Evolutionary conservation across 176 grass and related monocot species (phyloP), one percentile per base, ranked within the genome.

Genomic region (Chloris gayana): DNA sequence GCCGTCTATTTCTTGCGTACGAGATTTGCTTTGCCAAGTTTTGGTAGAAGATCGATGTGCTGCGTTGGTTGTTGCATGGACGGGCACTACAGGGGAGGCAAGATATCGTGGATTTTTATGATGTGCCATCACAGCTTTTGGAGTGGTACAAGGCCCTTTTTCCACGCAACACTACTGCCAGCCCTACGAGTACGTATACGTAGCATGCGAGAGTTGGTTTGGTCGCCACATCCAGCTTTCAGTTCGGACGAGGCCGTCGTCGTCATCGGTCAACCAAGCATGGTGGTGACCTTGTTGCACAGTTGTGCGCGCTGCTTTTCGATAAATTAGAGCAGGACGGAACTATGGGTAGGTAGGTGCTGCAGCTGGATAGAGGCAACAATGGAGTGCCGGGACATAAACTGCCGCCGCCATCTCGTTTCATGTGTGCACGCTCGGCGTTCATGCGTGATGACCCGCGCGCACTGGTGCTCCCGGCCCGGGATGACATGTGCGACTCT

Each of bases 261-360:
- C 31, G 33, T 57, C 47, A 57, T 85, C 64, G 34, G 64, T 54
- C 45, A 25, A 64, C 49, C 35, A 35, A n/a, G n/a, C 29, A 71
- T 32, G 57, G 8, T 31, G 10, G 15, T 19, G 38, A 37, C 12
- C 12, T 4, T 6, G 14, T 0, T 44, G 51, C 1, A 11, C 9
- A 9, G 39, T 44, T 44, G 41, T 12, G 9, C 17, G 69, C 21
- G 21, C 54, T 57, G 22, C 33, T 66, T 74, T 83, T 44, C 30
- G 74, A 61, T 21, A 21, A 70, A 77, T 30, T 30, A 37, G 13
- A 44, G 25, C 38, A 21, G 13, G 11, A 29, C 0, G 47, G 2
- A 22, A 14, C 30, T 4, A 10, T 0, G 46, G 14, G 42, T 12
- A 10, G 42, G 8, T 10, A 45, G 42, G 14, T 47, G 2, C 25